These are phyloP conservation scores for Yamadazyma spencermartinsiae DNA, from an alignment of 1,139 yeast species.

Conservation along the genomic window DNA sequence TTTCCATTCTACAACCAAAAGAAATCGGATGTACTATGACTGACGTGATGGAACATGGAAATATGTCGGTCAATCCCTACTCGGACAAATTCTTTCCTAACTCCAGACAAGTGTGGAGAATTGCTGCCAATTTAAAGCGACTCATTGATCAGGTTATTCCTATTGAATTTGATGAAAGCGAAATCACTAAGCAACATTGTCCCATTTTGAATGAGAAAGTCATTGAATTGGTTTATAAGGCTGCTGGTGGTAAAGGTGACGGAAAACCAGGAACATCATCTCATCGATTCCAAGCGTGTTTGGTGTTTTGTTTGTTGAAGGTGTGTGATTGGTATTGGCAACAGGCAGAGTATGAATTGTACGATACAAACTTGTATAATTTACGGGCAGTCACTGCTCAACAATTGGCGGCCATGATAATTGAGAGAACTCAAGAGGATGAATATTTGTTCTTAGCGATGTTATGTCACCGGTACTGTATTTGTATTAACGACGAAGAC, in stretches of 20 bases:
- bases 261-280: slow-evolving; percentile 59
- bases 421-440: slow-evolving; percentile 58
- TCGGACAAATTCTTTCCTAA: slow-evolving; percentile 41
- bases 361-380: slow-evolving; percentile 63
- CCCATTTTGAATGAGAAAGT: slow-evolving; percentile 62
- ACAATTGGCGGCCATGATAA: slow-evolving; percentile 64
- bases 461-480: slow-evolving; percentile 74
- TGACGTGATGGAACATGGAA: neutral
- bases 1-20: no score
- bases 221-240: slow-evolving; percentile 58
- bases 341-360: slow-evolving; percentile 59
- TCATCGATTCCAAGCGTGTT: slow-evolving; percentile 62
- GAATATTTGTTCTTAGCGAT: slow-evolving; percentile 72
- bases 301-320: slow-evolving; percentile 68
- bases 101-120: slow-evolving; percentile 69
- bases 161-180: slow-evolving; percentile 51
- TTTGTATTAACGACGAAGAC: slow-evolving; percentile 64
- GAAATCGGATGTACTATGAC: neutral
- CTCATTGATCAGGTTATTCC: slow-evolving; percentile 74
- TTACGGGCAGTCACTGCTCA: slow-evolving; percentile 72
- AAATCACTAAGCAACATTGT: slow-evolving; percentile 58
- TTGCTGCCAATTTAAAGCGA: slow-evolving; percentile 71
- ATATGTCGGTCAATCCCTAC: slow-evolving; percentile 10
- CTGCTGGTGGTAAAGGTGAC: slow-evolving; percentile 80
- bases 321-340: slow-evolving; percentile 80